Evolutionary conservation across 345 rosid genomes (phyloP).

Genomic region (Viola odorata): DNA sequence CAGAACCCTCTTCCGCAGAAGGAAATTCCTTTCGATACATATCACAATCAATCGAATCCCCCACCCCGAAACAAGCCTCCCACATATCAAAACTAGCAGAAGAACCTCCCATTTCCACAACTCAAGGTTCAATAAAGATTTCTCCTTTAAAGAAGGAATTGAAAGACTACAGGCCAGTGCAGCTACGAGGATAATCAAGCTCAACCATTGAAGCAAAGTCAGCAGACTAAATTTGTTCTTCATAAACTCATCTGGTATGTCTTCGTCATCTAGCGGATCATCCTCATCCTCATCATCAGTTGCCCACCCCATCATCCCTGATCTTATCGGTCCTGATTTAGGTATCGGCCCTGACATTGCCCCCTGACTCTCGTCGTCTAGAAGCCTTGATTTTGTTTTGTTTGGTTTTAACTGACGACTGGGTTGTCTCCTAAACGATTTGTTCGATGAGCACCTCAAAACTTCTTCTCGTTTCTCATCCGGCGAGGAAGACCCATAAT

Average conservation of each 20-base stretch:
- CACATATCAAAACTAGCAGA: conserved; percentile 72
- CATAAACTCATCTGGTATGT: conserved; percentile 64
- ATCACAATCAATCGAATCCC: conserved; percentile 68
- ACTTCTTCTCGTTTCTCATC: conserved; percentile 26
- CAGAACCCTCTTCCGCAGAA: conserved; percentile 60
- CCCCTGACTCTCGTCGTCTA: conserved; percentile 48
- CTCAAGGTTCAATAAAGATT: conserved; percentile 43
- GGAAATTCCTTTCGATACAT: conserved; percentile 72
- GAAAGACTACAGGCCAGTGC: conserved; percentile 46
- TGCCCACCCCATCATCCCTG: conserved; percentile 36
- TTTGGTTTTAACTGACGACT: conserved; percentile 29
- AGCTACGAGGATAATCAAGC: conserved; percentile 48
- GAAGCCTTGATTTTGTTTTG: conserved; percentile 71
- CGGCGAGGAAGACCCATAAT: not conserved
- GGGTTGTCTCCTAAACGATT: conserved; percentile 39
- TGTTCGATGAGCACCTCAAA: conserved; percentile 42
- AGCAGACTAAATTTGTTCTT: conserved; percentile 29
- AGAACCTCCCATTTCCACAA: conserved; percentile 90
- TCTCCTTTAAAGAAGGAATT: conserved; percentile 27
- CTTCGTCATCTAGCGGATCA: conserved; percentile 58
- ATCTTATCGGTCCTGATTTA: conserved; percentile 50
- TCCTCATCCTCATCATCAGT: conserved; percentile 65
- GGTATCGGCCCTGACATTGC: conserved; percentile 28
- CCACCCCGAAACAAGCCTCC: conserved; percentile 85
- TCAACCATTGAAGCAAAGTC: conserved; percentile 62